Evolutionary conservation across 805 yeast genomes (phyloP), one percentile per base, ranked within the genome.

Genomic region (Saccharomyces eubayanus): DNA sequence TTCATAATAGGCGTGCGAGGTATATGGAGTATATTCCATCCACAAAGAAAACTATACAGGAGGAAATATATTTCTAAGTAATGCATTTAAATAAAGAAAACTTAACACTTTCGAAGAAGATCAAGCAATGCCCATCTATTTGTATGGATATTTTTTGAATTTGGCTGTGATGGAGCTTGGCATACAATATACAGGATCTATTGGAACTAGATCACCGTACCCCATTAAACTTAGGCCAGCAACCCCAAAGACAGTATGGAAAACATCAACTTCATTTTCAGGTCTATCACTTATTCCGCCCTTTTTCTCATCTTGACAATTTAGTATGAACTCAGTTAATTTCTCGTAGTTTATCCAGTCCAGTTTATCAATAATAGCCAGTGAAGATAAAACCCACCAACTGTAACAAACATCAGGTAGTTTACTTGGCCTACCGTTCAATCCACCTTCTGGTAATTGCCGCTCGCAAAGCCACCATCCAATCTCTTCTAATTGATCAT

Each of bases 401-500:
- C 94, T 84, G 67, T 94, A 94, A 67, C 99, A 94, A n/a, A 89
- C 96, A 69, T 94, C 99, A 0, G 98, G 96, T 20, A 89, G 72
- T 67, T 94, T 94, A 55, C 94, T 96, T 0, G 98, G 97, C 50
- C 99, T 78, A 0, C 99, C 99, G 65, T 94, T 94, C 53, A 94
- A 75, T 0, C 99, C 99, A 5, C 99, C 99, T 29, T 78, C 78
- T 16, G 72, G 74, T 8, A 89, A 79, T 69, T 94, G 99, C 55
- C 99, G 74, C 65, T 94, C 98, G 62, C 92, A 79, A 20, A 94
- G 74, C 98, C 99, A 94, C 81, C 87, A 82, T 2, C 84, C 83
- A 11, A 88, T 74, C 48, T 78, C 68, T 28, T 80, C 80, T 5
- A 66, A 52, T 50, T 72, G 71, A 30, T 69, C 71, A 5, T 61